A percentile compares a stretch with the other conserved stretches of the same genome.
phyloP scores from a whole-genome alignment of 2,329 filamentous ascomycete species.

The Colletotrichum sojae region DNA sequence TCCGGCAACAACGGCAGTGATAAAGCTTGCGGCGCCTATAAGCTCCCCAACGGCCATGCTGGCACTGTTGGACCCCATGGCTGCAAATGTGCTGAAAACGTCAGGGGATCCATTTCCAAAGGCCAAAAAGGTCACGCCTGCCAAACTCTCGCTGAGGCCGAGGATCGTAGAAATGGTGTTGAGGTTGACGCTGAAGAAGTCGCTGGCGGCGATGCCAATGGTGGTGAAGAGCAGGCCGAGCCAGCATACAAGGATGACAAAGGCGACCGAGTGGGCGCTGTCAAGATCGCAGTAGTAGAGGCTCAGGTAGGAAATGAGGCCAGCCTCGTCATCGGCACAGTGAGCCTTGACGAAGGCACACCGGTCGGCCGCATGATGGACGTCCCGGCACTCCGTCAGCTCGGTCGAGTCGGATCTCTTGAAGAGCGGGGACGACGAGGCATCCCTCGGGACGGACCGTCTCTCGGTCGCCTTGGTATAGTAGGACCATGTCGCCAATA shows the following conservation, averaged over 20 bases:
- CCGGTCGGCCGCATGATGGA: constrained; percentile 83
- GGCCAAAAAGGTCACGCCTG: constrained; percentile 95
- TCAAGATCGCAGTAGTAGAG: constrained; percentile 90
- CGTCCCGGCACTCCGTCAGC: constrained; percentile 77
- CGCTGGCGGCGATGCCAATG: constrained; percentile 96
- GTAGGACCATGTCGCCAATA: constrained; percentile 62
- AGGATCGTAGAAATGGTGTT: constrained; percentile 91
- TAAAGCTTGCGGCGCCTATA: constrained; percentile 95
- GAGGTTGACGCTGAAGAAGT: constrained; percentile 98
- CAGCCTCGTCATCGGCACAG: constrained; percentile 91
- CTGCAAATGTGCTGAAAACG: constrained; percentile 98
- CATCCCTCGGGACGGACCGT: constrained; percentile 34
- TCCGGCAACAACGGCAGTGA: constrained; percentile 94
- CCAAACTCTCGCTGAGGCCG: constrained; percentile 95
- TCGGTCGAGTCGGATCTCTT: constrained; percentile 47
- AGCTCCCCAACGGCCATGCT: constrained; percentile 96
- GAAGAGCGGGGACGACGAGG: constrained; percentile 44
- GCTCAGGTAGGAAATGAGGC: constrained; percentile 87
- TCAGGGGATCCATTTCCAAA: constrained; percentile 99
- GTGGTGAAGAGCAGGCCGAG: constrained; percentile 93
- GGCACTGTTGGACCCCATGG: constrained; percentile 97
- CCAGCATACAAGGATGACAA: constrained; percentile 84
- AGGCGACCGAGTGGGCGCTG: constrained; percentile 80
- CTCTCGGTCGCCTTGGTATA: constrained; percentile 45
- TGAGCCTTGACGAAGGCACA: constrained; percentile 88